Evolutionary conservation across 371 early-diverging fungal genomes (phyloP).

Genomic region (Thermomucor indicae-seudaticae): DNA sequence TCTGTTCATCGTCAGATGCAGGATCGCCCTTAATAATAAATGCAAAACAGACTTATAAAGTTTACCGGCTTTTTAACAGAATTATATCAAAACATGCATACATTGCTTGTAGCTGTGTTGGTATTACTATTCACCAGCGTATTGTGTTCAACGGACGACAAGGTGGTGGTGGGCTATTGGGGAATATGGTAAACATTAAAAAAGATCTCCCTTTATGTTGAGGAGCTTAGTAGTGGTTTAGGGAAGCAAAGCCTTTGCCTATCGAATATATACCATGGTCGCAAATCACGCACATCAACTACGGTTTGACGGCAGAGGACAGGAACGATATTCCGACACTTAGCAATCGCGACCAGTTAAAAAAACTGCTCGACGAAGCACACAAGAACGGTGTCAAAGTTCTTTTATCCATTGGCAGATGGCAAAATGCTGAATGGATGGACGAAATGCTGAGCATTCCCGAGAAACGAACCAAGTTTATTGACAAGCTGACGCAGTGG

Average conservation of each 20-base stretch:
- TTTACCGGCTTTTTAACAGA: too few species aligned
- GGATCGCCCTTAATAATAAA: too few species aligned
- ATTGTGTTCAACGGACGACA: too few species aligned
- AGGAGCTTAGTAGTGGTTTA: background rate
- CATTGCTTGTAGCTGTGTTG: too few species aligned
- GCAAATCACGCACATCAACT: conserved; percentile 20
- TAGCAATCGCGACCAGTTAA: conserved; percentile 4
- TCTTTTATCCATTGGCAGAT: conserved; percentile 72
- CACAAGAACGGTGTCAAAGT: conserved; percentile 56
- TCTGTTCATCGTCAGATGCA: too few species aligned
- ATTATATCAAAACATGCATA: too few species aligned
- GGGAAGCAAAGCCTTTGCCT: conserved; percentile 15
- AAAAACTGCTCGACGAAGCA: conserved; percentile 42
- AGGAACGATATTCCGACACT: conserved; percentile 7
- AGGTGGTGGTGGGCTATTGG: conserved; percentile 5
- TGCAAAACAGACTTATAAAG: too few species aligned
- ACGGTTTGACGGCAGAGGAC: conserved; percentile 16
- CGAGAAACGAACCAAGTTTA: conserved; percentile 35
- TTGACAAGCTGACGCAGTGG: conserved; percentile 7
- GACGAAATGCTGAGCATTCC: conserved; percentile 45
- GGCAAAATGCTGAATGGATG: conserved; percentile 67
- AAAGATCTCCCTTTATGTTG: background rate
- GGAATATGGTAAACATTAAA: background rate
- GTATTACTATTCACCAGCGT: too few species aligned
- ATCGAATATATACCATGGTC: conserved; percentile 21